Percentiles rank a stretch among this genome's conserved stretches.
Evolutionary conservation across 306 rosid species (phyloP).

Genomic region (Fagus sylvatica): DNA sequence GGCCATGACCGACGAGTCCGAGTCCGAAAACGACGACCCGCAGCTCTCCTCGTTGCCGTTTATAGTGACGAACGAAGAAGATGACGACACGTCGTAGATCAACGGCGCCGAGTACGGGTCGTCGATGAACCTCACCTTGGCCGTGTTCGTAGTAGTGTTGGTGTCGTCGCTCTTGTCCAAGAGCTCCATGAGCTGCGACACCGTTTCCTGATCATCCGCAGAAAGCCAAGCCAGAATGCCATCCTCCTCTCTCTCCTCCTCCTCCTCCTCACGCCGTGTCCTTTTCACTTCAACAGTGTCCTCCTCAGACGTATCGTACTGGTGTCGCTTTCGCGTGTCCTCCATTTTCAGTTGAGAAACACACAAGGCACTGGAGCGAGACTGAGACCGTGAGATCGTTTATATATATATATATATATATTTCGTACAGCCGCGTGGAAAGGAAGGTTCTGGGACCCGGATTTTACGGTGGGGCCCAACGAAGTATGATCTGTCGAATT

Average conservation of each 20-base stretch:
- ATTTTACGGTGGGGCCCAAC: background rate
- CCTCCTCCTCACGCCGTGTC: background rate
- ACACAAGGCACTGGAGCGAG: too few relatives aligned
- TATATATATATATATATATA: too few relatives aligned
- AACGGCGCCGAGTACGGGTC: constrained; percentile 49
- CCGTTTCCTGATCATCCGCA: constrained; percentile 12
- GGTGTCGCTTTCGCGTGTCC: constrained; percentile 16
- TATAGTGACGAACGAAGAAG: constrained; percentile 66
- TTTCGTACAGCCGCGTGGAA: background rate
- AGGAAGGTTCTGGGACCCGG: background rate
- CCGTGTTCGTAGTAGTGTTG: background rate
- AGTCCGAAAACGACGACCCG: constrained; percentile 73
- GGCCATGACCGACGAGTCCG: constrained; percentile 69
- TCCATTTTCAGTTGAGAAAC: constrained; percentile 9
- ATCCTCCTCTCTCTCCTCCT: constrained; percentile 9
- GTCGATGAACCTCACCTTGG: constrained; percentile 45
- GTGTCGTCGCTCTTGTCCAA: constrained; percentile 6
- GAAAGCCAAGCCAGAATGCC: constrained; percentile 26
- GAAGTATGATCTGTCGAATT: background rate
- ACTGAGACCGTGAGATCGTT: too few relatives aligned
- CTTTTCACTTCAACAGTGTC: background rate
- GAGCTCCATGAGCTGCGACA: constrained; percentile 30
- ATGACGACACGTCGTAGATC: constrained; percentile 36
- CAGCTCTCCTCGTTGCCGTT: constrained; percentile 79
- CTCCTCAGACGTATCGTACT: background rate